phyloP scores from a whole-genome alignment of 768 basidiomycete genomes.

The Suillus fuscotomentosus region DNA sequence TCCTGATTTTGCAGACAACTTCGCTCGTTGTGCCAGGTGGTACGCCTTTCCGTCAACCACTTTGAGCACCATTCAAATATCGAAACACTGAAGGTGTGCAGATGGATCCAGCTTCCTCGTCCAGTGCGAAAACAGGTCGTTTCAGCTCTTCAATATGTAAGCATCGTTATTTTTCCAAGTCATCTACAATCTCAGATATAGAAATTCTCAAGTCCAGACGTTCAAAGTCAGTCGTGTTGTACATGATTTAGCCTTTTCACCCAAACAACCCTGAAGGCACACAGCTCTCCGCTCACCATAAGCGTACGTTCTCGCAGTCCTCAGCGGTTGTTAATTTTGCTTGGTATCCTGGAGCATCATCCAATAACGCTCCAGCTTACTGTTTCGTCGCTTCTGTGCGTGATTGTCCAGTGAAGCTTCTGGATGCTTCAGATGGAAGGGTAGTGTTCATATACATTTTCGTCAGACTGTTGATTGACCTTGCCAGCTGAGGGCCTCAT shows the following conservation, averaged over 20 bases:
- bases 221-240: background rate
- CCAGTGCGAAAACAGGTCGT: slow-evolving; percentile 68
- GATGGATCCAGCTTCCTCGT: slow-evolving; percentile 70
- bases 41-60: slow-evolving; percentile 19
- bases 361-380: slow-evolving; percentile 56
- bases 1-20: slow-evolving; percentile 38
- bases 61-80: background rate
- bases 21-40: slow-evolving; percentile 59
- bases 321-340: slow-evolving; percentile 73
- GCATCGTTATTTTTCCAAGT: background rate
- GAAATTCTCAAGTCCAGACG: background rate
- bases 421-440: slow-evolving; percentile 76
- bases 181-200: background rate
- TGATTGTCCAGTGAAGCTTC: slow-evolving; percentile 80
- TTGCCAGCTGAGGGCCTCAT: slow-evolving; percentile 81
- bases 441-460: slow-evolving; percentile 37
- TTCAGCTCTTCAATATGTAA: slow-evolving; percentile 56
- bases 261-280: background rate
- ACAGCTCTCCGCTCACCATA: slow-evolving; percentile 7
- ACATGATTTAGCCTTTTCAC: background rate
- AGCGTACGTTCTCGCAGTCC: slow-evolving; percentile 47
- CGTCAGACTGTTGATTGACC: background rate
- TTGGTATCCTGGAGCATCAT: slow-evolving; percentile 84
- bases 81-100: slow-evolving; percentile 51
- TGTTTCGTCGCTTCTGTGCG: slow-evolving; percentile 85